Conservation (phyloP, 169 alveolate genomes). For the Cryptosporidium ubiquitum region DNA sequence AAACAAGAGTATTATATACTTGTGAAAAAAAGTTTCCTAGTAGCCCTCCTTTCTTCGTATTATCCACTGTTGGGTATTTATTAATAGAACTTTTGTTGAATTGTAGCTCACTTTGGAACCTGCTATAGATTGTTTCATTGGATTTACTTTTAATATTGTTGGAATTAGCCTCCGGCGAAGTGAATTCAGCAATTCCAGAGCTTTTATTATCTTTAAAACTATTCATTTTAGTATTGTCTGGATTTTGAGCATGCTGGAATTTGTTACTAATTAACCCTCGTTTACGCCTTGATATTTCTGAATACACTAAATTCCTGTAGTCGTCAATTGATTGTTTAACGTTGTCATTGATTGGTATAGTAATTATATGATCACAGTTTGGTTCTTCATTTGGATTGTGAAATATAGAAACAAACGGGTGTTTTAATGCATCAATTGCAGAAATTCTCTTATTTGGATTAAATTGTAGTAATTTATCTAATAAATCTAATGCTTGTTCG, state of each 20-base stretch:
- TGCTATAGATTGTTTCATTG: neutral
- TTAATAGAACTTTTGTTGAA: neutral
- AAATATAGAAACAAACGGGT: conserved; percentile 91
- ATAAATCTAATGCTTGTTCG: conserved; percentile 92
- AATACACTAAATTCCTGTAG: conserved; percentile 86
- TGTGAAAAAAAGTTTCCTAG: conserved; percentile 58
- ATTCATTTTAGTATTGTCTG: neutral
- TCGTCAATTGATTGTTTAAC: conserved; percentile 87
- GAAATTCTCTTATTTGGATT: conserved; percentile 93
- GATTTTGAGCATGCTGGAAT: neutral
- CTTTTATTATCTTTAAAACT: neutral
- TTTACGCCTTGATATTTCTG: conserved; percentile 84
- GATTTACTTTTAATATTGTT: neutral
- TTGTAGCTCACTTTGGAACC: neutral
- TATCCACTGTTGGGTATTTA: neutral
- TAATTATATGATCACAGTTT: conserved; percentile 84
- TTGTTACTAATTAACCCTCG: conserved; percentile 76
- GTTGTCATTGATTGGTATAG: conserved; percentile 88
- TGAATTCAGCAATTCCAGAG: neutral
- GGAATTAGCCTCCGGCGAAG: neutral
- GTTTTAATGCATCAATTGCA: conserved; percentile 93
- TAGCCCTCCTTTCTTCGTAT: conserved; percentile 2
- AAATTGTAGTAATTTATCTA: conserved; percentile 90
- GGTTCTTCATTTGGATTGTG: conserved; percentile 93
- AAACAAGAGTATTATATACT: conserved; percentile 46